These are phyloP conservation scores for Leptographium galeiforme DNA, from an alignment of 2,329 filamentous ascomycete genomes.

Conservation along the genomic window DNA sequence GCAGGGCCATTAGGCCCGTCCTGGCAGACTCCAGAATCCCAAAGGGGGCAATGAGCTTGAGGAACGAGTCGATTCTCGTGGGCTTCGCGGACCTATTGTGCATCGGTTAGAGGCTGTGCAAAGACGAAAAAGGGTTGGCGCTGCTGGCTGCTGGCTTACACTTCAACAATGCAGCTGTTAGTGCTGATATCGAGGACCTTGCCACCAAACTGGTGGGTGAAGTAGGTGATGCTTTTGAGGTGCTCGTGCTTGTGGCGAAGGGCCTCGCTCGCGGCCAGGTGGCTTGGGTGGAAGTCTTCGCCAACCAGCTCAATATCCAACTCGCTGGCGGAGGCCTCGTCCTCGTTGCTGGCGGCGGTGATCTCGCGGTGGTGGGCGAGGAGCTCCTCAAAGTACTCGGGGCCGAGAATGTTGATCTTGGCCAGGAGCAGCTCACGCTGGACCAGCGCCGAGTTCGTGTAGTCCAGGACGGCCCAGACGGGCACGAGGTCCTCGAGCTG, in stretches of 20 bases:
- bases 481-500: conserved; percentile 95
- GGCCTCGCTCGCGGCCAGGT: conserved; percentile 74
- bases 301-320: conserved; percentile 31
- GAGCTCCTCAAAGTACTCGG: conserved; percentile 96
- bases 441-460: conserved; percentile 81
- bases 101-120: not conserved
- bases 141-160: conserved; percentile 46
- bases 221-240: conserved; percentile 87
- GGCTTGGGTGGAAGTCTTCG: conserved; percentile 78
- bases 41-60: conserved; percentile 89
- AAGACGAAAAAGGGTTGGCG: conserved; percentile 7
- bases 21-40: conserved; percentile 92
- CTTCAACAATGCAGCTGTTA: conserved; percentile 94
- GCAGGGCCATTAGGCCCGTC: conserved; percentile 92
- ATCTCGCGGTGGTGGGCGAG: conserved; percentile 93
- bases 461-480: conserved; percentile 96
- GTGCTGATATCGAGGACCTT: conserved; percentile 97
- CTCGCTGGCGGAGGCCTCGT: conserved; percentile 29
- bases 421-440: conserved; percentile 91
- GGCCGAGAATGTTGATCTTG: conserved; percentile 92
- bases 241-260: conserved; percentile 96
- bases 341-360: conserved; percentile 27
- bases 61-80: conserved; percentile 86
- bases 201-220: conserved; percentile 93
- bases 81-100: conserved; percentile 70